Percentiles rank a stretch among this genome's conserved stretches.
Conservation (phyloP, 1,284 basidiomycete genomes). For the Phellinidium pouzarii region DNA sequence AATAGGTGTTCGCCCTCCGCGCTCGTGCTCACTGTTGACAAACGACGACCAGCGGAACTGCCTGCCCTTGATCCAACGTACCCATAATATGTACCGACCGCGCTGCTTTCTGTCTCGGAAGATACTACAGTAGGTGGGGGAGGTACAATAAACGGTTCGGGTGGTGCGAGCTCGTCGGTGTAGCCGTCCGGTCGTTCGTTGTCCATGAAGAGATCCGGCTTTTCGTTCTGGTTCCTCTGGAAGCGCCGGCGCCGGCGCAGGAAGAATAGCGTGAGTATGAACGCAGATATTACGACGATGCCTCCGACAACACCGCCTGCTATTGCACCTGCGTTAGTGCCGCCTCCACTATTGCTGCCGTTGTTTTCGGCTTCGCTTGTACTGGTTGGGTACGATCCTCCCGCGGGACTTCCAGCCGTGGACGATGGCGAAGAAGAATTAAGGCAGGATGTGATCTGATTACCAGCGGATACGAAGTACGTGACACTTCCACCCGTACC, state of each 20-base stretch:
- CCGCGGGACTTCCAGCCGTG: constrained; percentile 69
- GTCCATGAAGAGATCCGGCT: constrained; percentile 55
- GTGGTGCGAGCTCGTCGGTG: constrained; percentile 43
- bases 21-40: constrained; percentile 11
- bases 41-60: neutral
- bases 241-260: constrained; percentile 42
- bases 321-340: constrained; percentile 55
- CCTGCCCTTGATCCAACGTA: constrained; percentile 9
- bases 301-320: constrained; percentile 65
- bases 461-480: constrained; percentile 45
- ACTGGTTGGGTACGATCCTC: constrained; percentile 62
- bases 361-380: constrained; percentile 23
- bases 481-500: constrained; percentile 61
- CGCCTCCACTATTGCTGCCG: constrained; percentile 21
- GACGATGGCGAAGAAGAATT: constrained; percentile 59
- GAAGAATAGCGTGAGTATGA: constrained; percentile 43
- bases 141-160: constrained; percentile 18
- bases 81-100: constrained; percentile 8
- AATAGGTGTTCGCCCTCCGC: constrained; percentile 29
- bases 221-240: constrained; percentile 39
- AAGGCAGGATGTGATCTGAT: constrained; percentile 47
- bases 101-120: constrained; percentile 9
- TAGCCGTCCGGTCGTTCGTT: constrained; percentile 47
- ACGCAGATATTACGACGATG: constrained; percentile 38
- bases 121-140: neutral